Evolutionary conservation across 2,329 filamentous ascomycete genomes (phyloP).

Genomic region (Nemania abortiva): DNA sequence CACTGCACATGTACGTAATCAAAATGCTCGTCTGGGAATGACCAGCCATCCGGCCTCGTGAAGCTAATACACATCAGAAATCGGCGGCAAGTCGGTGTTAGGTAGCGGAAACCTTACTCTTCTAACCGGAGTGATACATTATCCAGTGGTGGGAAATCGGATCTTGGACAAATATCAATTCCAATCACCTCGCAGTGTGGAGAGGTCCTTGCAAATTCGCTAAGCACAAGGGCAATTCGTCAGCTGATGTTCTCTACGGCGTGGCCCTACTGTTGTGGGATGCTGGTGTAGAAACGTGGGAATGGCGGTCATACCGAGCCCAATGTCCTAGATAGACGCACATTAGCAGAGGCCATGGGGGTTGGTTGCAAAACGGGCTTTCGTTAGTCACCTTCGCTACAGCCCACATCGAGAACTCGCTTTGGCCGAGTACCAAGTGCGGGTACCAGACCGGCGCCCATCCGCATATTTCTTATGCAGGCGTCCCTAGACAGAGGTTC

Average conservation of each 20-base stretch:
- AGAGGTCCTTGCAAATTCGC: constrained; percentile 40
- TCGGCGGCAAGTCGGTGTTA: no score
- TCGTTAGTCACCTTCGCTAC: constrained; percentile 39
- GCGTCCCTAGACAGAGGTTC: no score
- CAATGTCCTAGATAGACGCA: background rate
- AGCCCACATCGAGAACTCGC: constrained; percentile 40
- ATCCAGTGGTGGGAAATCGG: constrained; percentile 19
- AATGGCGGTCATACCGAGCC: constrained; percentile 10
- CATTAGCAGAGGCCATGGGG: background rate
- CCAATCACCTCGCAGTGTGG: constrained; percentile 44
- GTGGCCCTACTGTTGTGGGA: no score
- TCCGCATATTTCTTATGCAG: background rate
- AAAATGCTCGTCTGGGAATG: constrained; percentile 34
- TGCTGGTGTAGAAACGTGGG: background rate
- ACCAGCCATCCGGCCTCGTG: constrained; percentile 31
- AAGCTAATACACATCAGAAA: background rate
- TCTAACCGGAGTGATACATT: background rate
- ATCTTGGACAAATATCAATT: constrained; percentile 43
- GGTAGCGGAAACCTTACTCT: background rate
- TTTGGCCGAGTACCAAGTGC: no score
- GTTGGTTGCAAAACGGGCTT: no score
- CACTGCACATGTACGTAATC: constrained; percentile 44
- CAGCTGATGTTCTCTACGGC: no score
- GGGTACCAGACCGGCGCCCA: background rate
- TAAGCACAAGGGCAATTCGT: constrained; percentile 1